phyloP scores from a whole-genome alignment of 2,329 filamentous ascomycete species.

The Fusarium hostae region DNA sequence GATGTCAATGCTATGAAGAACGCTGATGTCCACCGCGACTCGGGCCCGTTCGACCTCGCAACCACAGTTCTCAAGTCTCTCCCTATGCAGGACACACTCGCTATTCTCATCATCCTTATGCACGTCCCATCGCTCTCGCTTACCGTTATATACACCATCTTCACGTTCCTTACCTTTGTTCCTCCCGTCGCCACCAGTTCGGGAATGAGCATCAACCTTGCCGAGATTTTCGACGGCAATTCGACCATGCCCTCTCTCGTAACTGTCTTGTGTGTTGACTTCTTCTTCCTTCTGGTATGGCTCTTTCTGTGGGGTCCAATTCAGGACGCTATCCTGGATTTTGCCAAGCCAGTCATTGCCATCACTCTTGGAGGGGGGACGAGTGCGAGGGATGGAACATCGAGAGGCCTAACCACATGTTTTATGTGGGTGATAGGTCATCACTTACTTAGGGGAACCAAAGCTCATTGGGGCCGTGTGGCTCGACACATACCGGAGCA shows the following conservation, averaged over 20 bases:
- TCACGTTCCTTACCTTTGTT: constrained; percentile 92
- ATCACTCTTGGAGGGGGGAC: constrained; percentile 88
- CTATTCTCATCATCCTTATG: constrained; percentile 94
- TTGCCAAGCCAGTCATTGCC: constrained; percentile 93
- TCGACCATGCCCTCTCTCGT: constrained; percentile 86
- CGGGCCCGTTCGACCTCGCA: constrained; percentile 79
- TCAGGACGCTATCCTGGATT: constrained; percentile 87
- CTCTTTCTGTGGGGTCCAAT: constrained; percentile 87
- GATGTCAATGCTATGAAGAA: constrained; percentile 77
- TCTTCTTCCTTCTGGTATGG: constrained; percentile 85
- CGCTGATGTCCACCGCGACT: constrained; percentile 74
- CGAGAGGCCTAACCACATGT: constrained; percentile 77
- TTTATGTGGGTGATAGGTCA: constrained; percentile 72
- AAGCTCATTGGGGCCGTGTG: constrained; percentile 59
- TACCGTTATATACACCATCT: constrained; percentile 89
- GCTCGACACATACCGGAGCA: constrained; percentile 59
- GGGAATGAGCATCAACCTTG: constrained; percentile 82
- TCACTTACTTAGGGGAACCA: constrained; percentile 63
- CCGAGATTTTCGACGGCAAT: constrained; percentile 90
- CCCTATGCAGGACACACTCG: constrained; percentile 93
- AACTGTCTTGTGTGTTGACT: constrained; percentile 85
- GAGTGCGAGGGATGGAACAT: constrained; percentile 73
- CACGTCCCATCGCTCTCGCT: constrained; percentile 90
- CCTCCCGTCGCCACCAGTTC: constrained; percentile 82
- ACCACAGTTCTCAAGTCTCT: constrained; percentile 90